Base-by-base conservation (phyloP, 345 rosid species). In the Cardiospermum halicacabum region DNA sequence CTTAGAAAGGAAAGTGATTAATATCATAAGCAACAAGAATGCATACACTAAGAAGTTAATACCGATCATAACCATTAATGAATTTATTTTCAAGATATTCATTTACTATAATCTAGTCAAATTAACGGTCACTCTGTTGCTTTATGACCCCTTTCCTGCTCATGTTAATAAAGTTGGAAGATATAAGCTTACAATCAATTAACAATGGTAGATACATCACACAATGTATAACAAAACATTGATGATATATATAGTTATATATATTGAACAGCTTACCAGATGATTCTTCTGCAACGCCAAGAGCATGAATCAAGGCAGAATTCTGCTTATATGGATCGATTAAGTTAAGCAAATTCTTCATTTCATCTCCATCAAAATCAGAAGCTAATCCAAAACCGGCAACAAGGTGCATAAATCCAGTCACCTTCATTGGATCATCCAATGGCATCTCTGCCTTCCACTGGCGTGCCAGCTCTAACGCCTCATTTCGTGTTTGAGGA, bases 361-460 rank as follows among this genome's bases (percentile, higher is more conserved):
- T 61, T 51, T 81, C 83, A 11, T 60, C 64, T 1, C 40, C 32
- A 60, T 63, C 65, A 24, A 82, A 81, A 36, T 67, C 19, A 62
- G 67, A 63, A 26, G 67, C 75, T 70, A 80, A 65, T 63, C 72
- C 63, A 54, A 74, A 82, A 32, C 74, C 71, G 64, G 81, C 78
- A 43, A 85, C 43, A 69, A 83, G 75, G 58, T 74, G 70, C 56
- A 82, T 62, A 70, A 81, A 77, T 27, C 77, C 74, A 67, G 81
- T 64, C 53, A 81, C 77, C 66, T 78, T 84, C 53, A 67, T 56
- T 31, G 76, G 64, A 68, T 73, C 64, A 25, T 72, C 73, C 12
- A n/a, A n/a, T n/a, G n/a, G n/a, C n/a, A 79, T 72, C 65, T 68
- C 81, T 26, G 67, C 56, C 69, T 71, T 78, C 80, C 88, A 83